Conservation (phyloP, 352 stramenopile genomes). For the Globisporangium spiculum region DNA sequence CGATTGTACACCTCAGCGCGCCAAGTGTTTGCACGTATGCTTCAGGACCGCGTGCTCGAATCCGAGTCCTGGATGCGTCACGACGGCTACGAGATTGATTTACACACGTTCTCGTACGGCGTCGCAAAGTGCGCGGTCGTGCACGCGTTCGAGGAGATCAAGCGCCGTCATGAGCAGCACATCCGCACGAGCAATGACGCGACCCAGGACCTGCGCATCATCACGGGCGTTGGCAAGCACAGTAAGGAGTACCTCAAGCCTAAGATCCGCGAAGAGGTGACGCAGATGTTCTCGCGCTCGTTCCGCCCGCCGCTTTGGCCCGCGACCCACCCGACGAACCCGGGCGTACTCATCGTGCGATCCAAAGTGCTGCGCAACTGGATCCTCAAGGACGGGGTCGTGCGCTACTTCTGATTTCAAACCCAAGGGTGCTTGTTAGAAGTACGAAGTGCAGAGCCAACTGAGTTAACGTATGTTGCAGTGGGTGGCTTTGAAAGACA, state of each 20-base stretch:
- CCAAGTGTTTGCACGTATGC: constrained; percentile 44
- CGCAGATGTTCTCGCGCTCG: constrained; percentile 45
- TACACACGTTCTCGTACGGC: constrained; percentile 66
- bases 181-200: constrained; percentile 24
- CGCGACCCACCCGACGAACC: constrained; percentile 51
- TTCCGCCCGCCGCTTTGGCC: constrained; percentile 49
- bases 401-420: constrained; percentile 6
- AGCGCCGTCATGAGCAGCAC: constrained; percentile 22
- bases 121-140: constrained; percentile 73
- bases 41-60: constrained; percentile 37
- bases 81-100: constrained; percentile 62
- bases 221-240: constrained; percentile 65
- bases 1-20: constrained; percentile 44
- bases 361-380: constrained; percentile 52
- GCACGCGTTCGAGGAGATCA: constrained; percentile 52
- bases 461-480: too few relatives aligned
- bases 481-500: not conserved
- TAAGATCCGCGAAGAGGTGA: constrained; percentile 51
- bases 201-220: constrained; percentile 57
- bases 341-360: constrained; percentile 52
- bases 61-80: constrained; percentile 45
- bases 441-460: not conserved
- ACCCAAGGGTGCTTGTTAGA: not conserved
- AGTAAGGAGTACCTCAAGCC: constrained; percentile 62
- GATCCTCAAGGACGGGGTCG: constrained; percentile 39